phyloP scores from a whole-genome alignment of 1,284 basidiomycete genomes.

The Lentinula novae-zelandiae region DNA sequence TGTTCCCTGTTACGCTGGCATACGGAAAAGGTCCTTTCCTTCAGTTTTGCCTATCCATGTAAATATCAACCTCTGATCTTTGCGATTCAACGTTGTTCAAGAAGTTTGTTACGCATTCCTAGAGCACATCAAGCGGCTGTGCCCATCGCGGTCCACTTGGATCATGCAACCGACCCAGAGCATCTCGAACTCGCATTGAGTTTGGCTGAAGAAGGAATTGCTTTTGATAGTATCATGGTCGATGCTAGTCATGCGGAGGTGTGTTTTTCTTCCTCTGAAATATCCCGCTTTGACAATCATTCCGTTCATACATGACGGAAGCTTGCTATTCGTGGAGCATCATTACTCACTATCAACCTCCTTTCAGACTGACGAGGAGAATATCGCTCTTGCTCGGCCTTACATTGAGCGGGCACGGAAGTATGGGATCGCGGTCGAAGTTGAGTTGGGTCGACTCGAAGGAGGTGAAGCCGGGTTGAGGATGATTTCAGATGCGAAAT shows the following conservation, averaged over 20 bases:
- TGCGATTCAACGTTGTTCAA: no score
- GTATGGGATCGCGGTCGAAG: slow-evolving; percentile 41
- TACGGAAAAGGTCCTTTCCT: slow-evolving; percentile 46
- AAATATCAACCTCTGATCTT: slow-evolving; percentile 11
- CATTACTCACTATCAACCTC: background rate
- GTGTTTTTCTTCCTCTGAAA: slow-evolving; percentile 2
- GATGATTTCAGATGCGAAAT: slow-evolving; percentile 43
- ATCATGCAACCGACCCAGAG: slow-evolving; percentile 45
- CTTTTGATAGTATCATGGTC: slow-evolving; percentile 50
- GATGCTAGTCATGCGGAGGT: slow-evolving; percentile 48
- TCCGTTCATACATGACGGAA: no score
- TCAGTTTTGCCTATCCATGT: slow-evolving; percentile 43
- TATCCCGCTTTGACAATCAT: no score
- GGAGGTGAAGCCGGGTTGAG: slow-evolving; percentile 46
- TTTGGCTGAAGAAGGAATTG: slow-evolving; percentile 43
- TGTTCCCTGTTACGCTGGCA: slow-evolving; percentile 44
- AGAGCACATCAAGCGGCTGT: slow-evolving; percentile 43
- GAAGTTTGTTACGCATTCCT: background rate
- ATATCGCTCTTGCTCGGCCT: slow-evolving; percentile 41
- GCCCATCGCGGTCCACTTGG: slow-evolving; percentile 45
- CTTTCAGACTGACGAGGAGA: slow-evolving; percentile 44
- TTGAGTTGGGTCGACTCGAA: slow-evolving; percentile 49
- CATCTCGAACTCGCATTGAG: slow-evolving; percentile 43
- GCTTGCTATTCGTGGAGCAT: no score
- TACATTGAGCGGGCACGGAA: slow-evolving; percentile 41